Conservation (phyloP, 2,329 filamentous ascomycete species). For the Tricladium varicosporioides region DNA sequence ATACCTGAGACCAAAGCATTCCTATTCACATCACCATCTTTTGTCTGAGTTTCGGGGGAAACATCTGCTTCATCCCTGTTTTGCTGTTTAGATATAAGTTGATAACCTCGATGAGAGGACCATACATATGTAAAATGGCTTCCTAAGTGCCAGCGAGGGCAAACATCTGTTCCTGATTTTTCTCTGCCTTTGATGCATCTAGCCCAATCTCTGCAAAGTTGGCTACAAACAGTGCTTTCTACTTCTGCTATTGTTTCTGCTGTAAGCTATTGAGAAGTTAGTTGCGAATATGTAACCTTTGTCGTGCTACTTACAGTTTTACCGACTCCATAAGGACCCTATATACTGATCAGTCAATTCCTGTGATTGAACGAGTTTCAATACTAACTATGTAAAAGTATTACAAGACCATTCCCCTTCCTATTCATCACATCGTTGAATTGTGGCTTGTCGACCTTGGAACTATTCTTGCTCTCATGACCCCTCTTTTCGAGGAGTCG, state of each 20-base stretch:
- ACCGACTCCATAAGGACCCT: slow-evolving; percentile 11
- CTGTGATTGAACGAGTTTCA: too few species aligned
- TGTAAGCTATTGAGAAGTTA: slow-evolving; percentile 34
- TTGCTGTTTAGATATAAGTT: background rate
- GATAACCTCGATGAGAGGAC: background rate
- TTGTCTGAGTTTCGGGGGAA: slow-evolving; percentile 1
- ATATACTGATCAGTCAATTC: too few species aligned
- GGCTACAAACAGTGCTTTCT: slow-evolving; percentile 9
- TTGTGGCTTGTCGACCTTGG: background rate
- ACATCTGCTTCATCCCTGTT: slow-evolving; percentile 15
- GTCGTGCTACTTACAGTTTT: slow-evolving; percentile 1
- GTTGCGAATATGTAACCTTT: too few species aligned
- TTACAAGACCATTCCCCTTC: slow-evolving; percentile 3
- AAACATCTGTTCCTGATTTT: slow-evolving; percentile 65
- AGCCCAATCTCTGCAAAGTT: slow-evolving; percentile 14
- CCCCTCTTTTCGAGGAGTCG: too few species aligned
- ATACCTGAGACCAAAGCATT: slow-evolving; percentile 26
- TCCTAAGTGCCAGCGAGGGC: slow-evolving; percentile 61
- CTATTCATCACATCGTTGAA: background rate
- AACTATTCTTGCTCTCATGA: background rate
- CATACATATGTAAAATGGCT: slow-evolving; percentile 3
- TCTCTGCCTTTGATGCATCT: slow-evolving; percentile 25
- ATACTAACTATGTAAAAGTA: slow-evolving; percentile 1
- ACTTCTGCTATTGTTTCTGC: slow-evolving; percentile 13
- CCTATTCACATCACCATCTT: background rate